Conservation (phyloP, 257 asterid genomes). For the Linderniella brevidens region DNA sequence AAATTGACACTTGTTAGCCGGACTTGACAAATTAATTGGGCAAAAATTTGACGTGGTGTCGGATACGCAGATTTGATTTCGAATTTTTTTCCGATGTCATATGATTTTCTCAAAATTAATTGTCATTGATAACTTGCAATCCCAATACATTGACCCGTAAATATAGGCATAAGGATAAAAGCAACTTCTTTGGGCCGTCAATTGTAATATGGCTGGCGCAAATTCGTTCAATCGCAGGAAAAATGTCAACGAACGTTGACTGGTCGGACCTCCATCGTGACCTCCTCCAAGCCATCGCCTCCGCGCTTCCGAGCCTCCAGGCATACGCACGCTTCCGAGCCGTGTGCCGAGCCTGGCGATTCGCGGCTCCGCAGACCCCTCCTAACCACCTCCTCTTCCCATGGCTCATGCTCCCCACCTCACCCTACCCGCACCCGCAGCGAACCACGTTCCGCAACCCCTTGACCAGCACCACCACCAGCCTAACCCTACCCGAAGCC, state of each 20-base stretch:
- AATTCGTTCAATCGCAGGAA: no score
- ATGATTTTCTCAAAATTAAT: no score
- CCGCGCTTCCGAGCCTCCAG: constrained; percentile 19
- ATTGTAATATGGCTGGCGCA: no score
- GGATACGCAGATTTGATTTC: no score
- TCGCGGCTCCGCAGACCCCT: constrained; percentile 27
- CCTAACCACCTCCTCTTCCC: constrained; percentile 56
- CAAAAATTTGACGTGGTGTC: no score
- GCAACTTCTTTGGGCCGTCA: no score
- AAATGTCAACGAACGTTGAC: constrained; percentile 17
- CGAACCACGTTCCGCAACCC: constrained; percentile 13
- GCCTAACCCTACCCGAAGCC: constrained; percentile 50
- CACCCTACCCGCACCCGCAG: constrained; percentile 6
- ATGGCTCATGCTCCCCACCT: constrained; percentile 71
- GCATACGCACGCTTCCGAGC: constrained; percentile 68
- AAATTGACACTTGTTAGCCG: no score
- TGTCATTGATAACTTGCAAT: no score
- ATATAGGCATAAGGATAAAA: no score
- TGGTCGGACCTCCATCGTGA: constrained; percentile 68
- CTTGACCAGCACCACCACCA: constrained; percentile 18
- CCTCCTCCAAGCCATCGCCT: constrained; percentile 31
- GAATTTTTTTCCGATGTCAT: no score
- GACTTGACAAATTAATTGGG: no score
- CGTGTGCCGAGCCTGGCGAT: constrained; percentile 39
- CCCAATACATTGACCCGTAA: no score